A percentile compares a stretch with the other conserved stretches of the same genome.
Evolutionary conservation across 148 eudicot genomes (phyloP).

Genomic region (Arbutus unedo): DNA sequence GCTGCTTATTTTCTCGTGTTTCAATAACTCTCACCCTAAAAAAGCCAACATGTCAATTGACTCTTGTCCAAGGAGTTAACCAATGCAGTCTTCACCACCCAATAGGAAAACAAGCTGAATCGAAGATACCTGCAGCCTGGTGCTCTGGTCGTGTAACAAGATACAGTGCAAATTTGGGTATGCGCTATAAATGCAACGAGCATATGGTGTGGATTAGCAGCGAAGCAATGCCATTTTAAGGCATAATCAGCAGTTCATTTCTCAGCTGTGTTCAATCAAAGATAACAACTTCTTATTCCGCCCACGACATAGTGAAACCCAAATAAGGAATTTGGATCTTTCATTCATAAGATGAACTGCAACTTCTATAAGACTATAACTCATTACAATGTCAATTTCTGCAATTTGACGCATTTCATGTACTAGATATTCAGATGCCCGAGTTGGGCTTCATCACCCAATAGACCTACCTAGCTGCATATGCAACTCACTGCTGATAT

Average conservation of each 20-base stretch:
- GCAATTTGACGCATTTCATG: neutral
- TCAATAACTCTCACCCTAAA: neutral
- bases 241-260: neutral
- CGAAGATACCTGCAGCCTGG: neutral
- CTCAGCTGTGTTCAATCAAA: neutral
- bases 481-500: neutral
- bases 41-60: neutral
- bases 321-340: neutral
- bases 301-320: neutral
- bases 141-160: neutral
- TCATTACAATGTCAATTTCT: neutral
- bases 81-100: neutral
- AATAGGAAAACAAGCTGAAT: conserved; percentile 2
- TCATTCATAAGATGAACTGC: neutral
- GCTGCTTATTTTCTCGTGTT: neutral
- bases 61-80: neutral
- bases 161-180: neutral
- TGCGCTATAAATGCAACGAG: neutral
- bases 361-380: neutral
- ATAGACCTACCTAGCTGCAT: neutral
- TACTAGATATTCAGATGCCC: neutral
- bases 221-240: neutral
- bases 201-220: neutral
- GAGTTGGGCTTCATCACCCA: neutral
- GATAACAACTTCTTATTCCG: conserved; percentile 1